Evolutionary conservation across 371 early-diverging fungal genomes (phyloP).

Genomic region (Mortierella sp.): DNA sequence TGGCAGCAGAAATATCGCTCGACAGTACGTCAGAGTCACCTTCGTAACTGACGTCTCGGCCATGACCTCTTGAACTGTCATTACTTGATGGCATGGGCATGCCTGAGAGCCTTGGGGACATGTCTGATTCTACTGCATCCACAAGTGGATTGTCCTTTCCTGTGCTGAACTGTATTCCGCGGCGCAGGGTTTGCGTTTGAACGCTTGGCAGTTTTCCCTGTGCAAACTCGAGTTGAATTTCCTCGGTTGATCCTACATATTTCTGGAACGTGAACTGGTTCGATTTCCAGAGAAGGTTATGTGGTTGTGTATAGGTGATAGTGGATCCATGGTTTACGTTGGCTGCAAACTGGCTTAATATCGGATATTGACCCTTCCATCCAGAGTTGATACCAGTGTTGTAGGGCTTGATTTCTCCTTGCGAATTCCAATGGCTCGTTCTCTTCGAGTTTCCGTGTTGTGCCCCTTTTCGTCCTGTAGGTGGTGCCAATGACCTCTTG

Average conservation of each 20-base stretch:
- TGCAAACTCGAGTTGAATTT: constrained; percentile 37
- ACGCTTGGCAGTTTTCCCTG: constrained; percentile 57
- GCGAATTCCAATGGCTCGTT: constrained; percentile 21
- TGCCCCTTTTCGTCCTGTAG: constrained; percentile 6
- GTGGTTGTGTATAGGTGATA: constrained; percentile 47
- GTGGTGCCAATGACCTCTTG: constrained; percentile 25
- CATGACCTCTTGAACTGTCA: constrained; percentile 22
- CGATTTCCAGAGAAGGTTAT: constrained; percentile 62
- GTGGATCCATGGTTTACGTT: constrained; percentile 26
- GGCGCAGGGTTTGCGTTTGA: constrained; percentile 57
- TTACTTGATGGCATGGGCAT: constrained; percentile 22
- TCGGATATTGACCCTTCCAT: constrained; percentile 53
- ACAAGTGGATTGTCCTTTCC: constrained; percentile 24
- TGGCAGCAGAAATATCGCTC: constrained; percentile 36
- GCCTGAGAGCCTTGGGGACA: constrained; percentile 17
- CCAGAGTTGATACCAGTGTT: constrained; percentile 52
- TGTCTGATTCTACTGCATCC: constrained; percentile 2
- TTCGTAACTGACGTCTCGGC: constrained; percentile 43
- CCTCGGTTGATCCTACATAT: constrained; percentile 45
- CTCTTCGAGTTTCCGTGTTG: constrained; percentile 18
- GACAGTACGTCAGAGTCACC: constrained; percentile 46
- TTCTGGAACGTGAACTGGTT: constrained; percentile 66
- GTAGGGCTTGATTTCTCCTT: constrained; percentile 69
- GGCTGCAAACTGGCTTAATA: constrained; percentile 35
- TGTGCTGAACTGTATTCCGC: constrained; percentile 28